Evolutionary conservation across 371 early-diverging fungal species (phyloP).

Genomic region (Mucor circinelloides): DNA sequence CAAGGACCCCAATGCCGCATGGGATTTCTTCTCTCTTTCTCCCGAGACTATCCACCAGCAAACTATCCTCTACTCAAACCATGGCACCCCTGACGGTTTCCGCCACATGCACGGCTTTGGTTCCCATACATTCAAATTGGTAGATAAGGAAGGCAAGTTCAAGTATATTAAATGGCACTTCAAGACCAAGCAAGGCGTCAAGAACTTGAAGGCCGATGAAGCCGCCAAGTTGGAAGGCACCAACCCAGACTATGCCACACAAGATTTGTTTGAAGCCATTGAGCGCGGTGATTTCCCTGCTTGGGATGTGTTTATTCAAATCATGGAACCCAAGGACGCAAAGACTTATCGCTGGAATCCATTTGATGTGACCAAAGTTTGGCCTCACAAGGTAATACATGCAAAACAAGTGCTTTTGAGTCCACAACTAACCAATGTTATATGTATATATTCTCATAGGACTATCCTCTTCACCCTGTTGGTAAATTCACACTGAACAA

Average conservation of each 20-base stretch:
- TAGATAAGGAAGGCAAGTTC: conserved; percentile 67
- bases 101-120: conserved; percentile 80
- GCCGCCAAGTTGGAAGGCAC: conserved; percentile 59
- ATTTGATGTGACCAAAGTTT: conserved; percentile 86
- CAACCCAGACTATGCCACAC: conserved; percentile 75
- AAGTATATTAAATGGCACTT: conserved; percentile 86
- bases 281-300: conserved; percentile 69
- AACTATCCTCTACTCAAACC: conserved; percentile 75
- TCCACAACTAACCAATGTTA: neutral
- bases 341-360: conserved; percentile 72
- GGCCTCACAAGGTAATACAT: conserved; percentile 60
- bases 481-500: conserved; percentile 73
- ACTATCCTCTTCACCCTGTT: conserved; percentile 71
- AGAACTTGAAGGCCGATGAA: conserved; percentile 66
- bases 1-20: conserved; percentile 52
- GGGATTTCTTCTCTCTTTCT: conserved; percentile 78
- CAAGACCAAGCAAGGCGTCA: conserved; percentile 77
- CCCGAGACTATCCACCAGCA: conserved; percentile 81
- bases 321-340: conserved; percentile 73
- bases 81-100: conserved; percentile 80
- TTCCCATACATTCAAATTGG: conserved; percentile 77
- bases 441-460: conserved; percentile 44
- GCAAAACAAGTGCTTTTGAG: neutral
- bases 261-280: conserved; percentile 76
- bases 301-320: conserved; percentile 76